Conservation (phyloP, 371 early-diverging fungal species). For the Saksenaea vasiformis region DNA sequence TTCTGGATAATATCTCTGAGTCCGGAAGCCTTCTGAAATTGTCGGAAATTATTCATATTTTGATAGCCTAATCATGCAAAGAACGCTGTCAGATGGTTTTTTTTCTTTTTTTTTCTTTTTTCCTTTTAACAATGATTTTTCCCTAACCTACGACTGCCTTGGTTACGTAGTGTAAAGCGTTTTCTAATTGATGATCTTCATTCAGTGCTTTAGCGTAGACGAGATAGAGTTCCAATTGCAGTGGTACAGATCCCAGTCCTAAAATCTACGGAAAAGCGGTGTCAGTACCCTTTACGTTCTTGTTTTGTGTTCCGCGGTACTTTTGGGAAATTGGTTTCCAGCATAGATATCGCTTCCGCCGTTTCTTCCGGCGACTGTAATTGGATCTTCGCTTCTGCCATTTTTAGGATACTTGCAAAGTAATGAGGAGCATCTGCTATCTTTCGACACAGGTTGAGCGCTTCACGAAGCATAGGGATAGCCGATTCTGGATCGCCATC, state of each 20-base stretch:
- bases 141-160: conserved; percentile 3
- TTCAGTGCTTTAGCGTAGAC: conserved; percentile 16
- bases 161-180: conserved; percentile 7
- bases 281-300: background rate
- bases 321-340: conserved; percentile 20
- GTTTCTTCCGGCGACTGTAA: background rate
- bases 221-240: conserved; percentile 21
- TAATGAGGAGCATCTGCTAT: conserved; percentile 20
- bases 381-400: conserved; percentile 17
- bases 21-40: no score
- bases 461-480: conserved; percentile 17
- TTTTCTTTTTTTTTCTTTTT: no score
- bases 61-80: no score
- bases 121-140: no score
- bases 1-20: no score
- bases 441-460: conserved; percentile 9
- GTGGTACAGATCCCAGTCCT: conserved; percentile 14
- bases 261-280: conserved; percentile 10
- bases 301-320: background rate
- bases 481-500: conserved; percentile 13
- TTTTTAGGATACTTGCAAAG: conserved; percentile 16
- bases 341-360: conserved; percentile 12
- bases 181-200: background rate
- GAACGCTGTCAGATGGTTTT: no score
- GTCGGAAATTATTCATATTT: no score